Evolutionary conservation across 2,329 filamentous ascomycete genomes (phyloP).

Genomic region (Fusarium hainanense): DNA sequence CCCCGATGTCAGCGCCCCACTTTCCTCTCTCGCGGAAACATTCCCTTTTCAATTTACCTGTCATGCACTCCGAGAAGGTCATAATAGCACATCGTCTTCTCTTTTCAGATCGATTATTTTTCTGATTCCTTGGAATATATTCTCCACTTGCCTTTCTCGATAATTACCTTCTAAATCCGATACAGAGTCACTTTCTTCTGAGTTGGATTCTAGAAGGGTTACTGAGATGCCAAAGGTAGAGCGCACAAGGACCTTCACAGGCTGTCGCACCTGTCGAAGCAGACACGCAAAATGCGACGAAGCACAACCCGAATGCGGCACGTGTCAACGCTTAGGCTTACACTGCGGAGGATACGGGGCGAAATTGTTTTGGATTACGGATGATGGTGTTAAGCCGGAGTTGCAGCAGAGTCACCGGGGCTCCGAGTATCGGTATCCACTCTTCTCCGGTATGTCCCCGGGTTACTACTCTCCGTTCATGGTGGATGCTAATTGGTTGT

Average conservation of each 20-base stretch:
- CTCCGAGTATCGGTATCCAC: slow-evolving; percentile 54
- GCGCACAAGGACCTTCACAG: slow-evolving; percentile 49
- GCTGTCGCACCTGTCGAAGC: slow-evolving; percentile 50
- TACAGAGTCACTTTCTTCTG: too few species aligned
- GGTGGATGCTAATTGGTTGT: not conserved
- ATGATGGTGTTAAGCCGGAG: slow-evolving; percentile 37
- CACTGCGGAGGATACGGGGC: slow-evolving; percentile 55
- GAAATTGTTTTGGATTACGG: slow-evolving; percentile 47
- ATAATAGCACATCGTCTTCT: not conserved
- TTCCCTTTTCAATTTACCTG: slow-evolving; percentile 29
- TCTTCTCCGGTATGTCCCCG: slow-evolving; percentile 52
- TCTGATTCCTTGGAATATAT: not conserved
- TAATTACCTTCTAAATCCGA: not conserved
- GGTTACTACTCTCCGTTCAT: too few species aligned
- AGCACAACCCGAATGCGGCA: slow-evolving; percentile 52
- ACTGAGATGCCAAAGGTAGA: slow-evolving; percentile 38
- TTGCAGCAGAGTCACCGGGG: slow-evolving; percentile 42
- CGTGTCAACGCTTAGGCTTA: slow-evolving; percentile 51
- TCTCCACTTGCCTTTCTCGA: slow-evolving; percentile 40
- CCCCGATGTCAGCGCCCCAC: not conserved
- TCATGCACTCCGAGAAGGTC: not conserved
- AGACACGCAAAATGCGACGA: slow-evolving; percentile 60
- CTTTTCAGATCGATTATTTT: too few species aligned
- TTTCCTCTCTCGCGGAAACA: slow-evolving; percentile 29
- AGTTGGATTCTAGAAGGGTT: too few species aligned